Conservation (phyloP, 495 filamentous ascomycete genomes). For the Platismatia glauca region DNA sequence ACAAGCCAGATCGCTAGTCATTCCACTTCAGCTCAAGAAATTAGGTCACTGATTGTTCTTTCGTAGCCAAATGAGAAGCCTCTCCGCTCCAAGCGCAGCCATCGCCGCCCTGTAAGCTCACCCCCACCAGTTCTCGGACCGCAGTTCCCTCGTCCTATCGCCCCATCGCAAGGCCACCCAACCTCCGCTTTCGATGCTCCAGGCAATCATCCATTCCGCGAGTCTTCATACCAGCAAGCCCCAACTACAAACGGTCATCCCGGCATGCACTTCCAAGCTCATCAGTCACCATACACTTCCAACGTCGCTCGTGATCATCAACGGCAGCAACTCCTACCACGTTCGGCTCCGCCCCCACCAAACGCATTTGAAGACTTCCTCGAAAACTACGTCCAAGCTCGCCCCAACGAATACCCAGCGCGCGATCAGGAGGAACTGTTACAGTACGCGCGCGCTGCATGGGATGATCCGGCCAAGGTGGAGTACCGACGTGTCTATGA, state of each 20-base stretch:
- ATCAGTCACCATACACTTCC: constrained; percentile 3
- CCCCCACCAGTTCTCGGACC: constrained; percentile 20
- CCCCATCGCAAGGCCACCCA: constrained; percentile 18
- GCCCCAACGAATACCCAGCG: constrained; percentile 10
- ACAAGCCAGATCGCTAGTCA: not conserved
- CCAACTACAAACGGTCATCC: constrained; percentile 17
- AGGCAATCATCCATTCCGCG: constrained; percentile 8
- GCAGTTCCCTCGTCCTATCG: constrained; percentile 22
- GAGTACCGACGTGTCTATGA: constrained; percentile 34
- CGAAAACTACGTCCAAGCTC: constrained; percentile 15
- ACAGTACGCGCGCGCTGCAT: constrained; percentile 37
- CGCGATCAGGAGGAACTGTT: constrained; percentile 16
- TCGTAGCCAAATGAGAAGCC: constrained; percentile 81
- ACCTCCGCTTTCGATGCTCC: constrained; percentile 16
- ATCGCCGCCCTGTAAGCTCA: constrained; percentile 21
- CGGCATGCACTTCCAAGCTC: constrained; percentile 11
- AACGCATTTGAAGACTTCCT: constrained; percentile 21
- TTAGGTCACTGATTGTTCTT: constrained; percentile 18
- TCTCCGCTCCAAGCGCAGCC: constrained; percentile 69
- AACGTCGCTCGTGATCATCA: constrained; percentile 4
- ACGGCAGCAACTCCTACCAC: constrained; percentile 11
- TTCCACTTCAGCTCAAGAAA: not conserved
- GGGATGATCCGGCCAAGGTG: constrained; percentile 38
- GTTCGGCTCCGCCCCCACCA: constrained; percentile 4
- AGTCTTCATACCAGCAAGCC: constrained; percentile 16